Percentiles rank a stretch among this genome's conserved stretches.
Evolutionary conservation across 352 stramenopile genomes (phyloP).

Genomic region (Globisporangium emineosum): DNA sequence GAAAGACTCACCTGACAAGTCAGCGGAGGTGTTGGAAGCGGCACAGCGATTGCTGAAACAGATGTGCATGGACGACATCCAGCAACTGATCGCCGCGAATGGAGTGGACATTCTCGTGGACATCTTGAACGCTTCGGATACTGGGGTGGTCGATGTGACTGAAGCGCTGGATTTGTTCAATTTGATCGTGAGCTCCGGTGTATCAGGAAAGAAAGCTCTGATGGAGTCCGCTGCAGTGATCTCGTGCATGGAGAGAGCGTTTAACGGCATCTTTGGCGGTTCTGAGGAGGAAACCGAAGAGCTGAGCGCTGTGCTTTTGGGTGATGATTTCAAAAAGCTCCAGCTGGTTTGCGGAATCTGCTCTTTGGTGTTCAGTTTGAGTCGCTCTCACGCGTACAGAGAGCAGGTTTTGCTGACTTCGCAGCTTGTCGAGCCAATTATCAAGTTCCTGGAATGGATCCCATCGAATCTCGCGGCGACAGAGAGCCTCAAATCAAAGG

Average conservation of each 20-base stretch:
- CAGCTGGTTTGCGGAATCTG: conserved; percentile 52
- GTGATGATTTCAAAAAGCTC: conserved; percentile 33
- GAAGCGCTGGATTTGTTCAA: conserved; percentile 64
- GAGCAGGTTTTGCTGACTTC: conserved; percentile 48
- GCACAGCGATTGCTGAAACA: conserved; percentile 49
- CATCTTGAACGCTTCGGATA: conserved; percentile 14
- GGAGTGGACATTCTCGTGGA: conserved; percentile 62
- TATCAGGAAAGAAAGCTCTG: conserved; percentile 39
- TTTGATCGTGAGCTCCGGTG: conserved; percentile 48
- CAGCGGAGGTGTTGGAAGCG: conserved; percentile 24
- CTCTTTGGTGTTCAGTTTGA: conserved; percentile 49
- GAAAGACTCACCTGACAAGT: conserved; percentile 26
- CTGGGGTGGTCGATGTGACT: conserved; percentile 27
- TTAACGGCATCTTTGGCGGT: conserved; percentile 23
- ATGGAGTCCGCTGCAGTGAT: conserved; percentile 50
- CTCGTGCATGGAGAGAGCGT: conserved; percentile 33
- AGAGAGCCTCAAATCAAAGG: conserved; percentile 29
- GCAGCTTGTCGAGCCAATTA: conserved; percentile 6
- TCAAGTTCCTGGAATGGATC: conserved; percentile 33
- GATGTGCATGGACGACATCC: conserved; percentile 61
- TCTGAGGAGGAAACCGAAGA: conserved; percentile 17
- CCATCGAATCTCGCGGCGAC: conserved; percentile 35
- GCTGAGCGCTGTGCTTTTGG: conserved; percentile 16
- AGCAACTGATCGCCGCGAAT: conserved; percentile 56
- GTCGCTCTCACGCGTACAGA: conserved; percentile 29